Evolutionary conservation across 768 basidiomycete species (phyloP), one percentile per base, ranked within the genome.

Genomic region (Rhodocollybia butyracea): DNA sequence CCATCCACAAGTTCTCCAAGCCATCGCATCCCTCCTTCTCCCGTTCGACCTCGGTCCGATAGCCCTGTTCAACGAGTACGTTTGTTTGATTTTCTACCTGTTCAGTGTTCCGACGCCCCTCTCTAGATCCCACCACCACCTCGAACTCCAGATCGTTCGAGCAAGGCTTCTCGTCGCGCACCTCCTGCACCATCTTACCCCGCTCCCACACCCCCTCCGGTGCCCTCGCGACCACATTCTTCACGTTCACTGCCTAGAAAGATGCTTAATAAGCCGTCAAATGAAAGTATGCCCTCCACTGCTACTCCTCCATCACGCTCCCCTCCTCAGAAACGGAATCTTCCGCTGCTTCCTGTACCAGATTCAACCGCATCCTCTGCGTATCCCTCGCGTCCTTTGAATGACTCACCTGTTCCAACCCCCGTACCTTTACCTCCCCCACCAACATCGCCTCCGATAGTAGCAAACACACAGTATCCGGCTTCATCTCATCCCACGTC

Each of bases 181-280:
- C 53, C 53, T 21, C 53, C 53, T 34, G 53, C 57, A 6, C 57
- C 57, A 11, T 12, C 15, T 1, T 40, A 50, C 29, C 40, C 57
- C 12, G 46, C 53, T 8, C 57, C 57, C 32, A 5, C 43, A n/a
- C n/a, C 19, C 41, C 57, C 57, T 24, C 32, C 53, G 5, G 19
- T n/a, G 24, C 27, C 36, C 5, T 38, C 54, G 2, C 43, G 42
- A 45, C 5, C 19, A 10, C 43, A 10, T 19, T 22, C 15, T n/a
- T 55, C 54, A n/a, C 45, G 19, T 21, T 32, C 45, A 32, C 45
- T 17, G 17, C 26, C 34, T 27, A 26, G 38, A 6, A 12, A 42
- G 15, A 13, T 15, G n/a, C 26, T 46, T 22, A 3, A n/a, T 30
- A 24, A 54, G 15, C 41, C 53, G 24, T 54, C 43, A 5, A 38